Base-by-base conservation (phyloP, 768 basidiomycete genomes). In the Russula foetens region DNA sequence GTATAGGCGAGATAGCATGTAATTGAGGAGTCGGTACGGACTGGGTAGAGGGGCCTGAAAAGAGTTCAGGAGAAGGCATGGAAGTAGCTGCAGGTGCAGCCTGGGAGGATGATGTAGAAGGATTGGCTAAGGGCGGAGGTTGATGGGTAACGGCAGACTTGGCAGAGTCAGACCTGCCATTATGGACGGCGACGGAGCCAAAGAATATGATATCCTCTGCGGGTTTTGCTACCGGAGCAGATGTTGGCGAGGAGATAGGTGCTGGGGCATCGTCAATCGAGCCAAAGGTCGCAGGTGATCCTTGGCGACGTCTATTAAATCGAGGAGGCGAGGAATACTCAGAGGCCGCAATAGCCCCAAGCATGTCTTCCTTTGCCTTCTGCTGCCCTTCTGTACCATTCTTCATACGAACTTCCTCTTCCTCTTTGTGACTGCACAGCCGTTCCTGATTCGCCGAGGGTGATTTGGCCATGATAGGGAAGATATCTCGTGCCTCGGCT, bases 231-330 rank as follows among this genome's bases (percentile, higher is more conserved):
- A 74, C 79, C 59, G 77, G 82, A 65, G 76, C 76, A 44, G 84
- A 79, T 57, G 90, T 88, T 38, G 92, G 90, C 9, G 90, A 91
- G 48, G 90, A 89, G 68, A 92, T 85, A 62, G 86, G 80, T 55
- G 90, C 84, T 65, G 76, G 72, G 12, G 79, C 81, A 73, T 91
- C 88, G 75, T 92, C 87, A 79, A 94, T 90, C 49, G 92, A 92
- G 67, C 93, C 93, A 76, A 95, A 94, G 52, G 87, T 88, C 66
- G 95, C 85, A 55, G 84, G n/a, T n/a, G n/a, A 83, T 68, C 80
- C 84, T 88, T 63, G 48, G 52, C 53, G 48, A 38, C 35, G 65
- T 51, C 63, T 53, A 41, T 50, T 51, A 41, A 23, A 44, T 14
- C 14, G 52, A 45, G 12, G 67, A 69, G 14, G 72, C 71, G 41